Evolutionary conservation across 495 filamentous ascomycete genomes (phyloP), one percentile per base, ranked within the genome.

Genomic region (Pyronema omphalodes): DNA sequence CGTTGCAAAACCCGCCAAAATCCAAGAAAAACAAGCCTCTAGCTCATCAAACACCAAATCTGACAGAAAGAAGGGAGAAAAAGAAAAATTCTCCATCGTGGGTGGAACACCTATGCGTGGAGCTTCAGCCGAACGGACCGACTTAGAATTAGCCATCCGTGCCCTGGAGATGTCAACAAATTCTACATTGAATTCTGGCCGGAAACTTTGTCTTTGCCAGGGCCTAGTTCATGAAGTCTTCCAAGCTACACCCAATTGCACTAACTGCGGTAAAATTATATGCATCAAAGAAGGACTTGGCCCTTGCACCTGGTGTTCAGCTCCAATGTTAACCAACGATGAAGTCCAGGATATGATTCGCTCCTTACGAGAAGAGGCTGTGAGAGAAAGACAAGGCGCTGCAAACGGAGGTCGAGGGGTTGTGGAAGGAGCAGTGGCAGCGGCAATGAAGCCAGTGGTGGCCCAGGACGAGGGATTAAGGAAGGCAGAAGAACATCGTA

Each of bases 191-290:
- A 60, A 73, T 29, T 62, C 73, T 29, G 71, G 74, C 44, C 67
- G 74, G 9, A 76, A 81, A 37, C 75, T 75, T 55, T 98, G 91
- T 66, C 81, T 78, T 60, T 98, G 91, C 70, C 83, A 86, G 56
- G 91, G 83, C 0, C 73, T 82, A 3, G 75, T 85, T 1, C 91
- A 98, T 60, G 84, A 93, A 3, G 72, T 94, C 8, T 79, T 94
- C 9, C 75, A 74, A 8, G 84, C 88, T 0, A 85, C 88, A 0
- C 91, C 93, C 3, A 98, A 96, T 65, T 98, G 91, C 58, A 71
- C 91, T 15, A 80, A 76, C 58, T 98, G 91, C 65, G 91, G 91
- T 51, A 94, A 96, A 67, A 86, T 98, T n/a, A 81, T 96, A 51
- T 98, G 91, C 67, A 78, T 93, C 9, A 84, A 93, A 60, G 87